Evolutionary conservation across 306 rosid genomes (phyloP), one percentile per base, ranked within the genome.

Genomic region (Quercus parvula): DNA sequence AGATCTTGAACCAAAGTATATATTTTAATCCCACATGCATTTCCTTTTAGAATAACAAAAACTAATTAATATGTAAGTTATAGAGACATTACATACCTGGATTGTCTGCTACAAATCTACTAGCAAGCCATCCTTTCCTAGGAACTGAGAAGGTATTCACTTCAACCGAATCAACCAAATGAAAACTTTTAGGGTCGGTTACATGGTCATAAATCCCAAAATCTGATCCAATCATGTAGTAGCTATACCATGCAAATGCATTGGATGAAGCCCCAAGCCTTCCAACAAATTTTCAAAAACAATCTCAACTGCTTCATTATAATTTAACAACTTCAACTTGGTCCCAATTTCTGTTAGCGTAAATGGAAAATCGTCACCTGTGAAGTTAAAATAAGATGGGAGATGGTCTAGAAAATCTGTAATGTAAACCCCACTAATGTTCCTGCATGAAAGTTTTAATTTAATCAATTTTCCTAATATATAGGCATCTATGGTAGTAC

Each of bases 221-320:
- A 24, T 83, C 89, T 10, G 61, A 66, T 59, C 89, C 89, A n/a
- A 86, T 82, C 61, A 77, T n/a, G 20, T 56, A 82, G 82, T 83
- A 86, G 58, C 78, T 86, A 41, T 15, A 82, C 3, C 92, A 59
- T 88, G 92, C 44, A 86, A 71, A 75, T 88, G 92, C 71, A 86
- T 68, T 0, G 88, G 88, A 63, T 88, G 90, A 78, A 82, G 84
- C 84, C 79, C 82, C 3, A 84, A 30, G 22, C 70, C 75, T 10
- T 75, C 63, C 5, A 81, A 1, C 54, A 86, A 1, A 41, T 71
- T 73, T 75, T 88, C 90, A 79, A 79, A 79, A 33, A 84, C 77
- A 4, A 88, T 69, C 75, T 87, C 87, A 55, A 87, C 87, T 18
- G 61, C 68, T 70, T 49, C 84, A 7, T 77, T 77, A 41, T 83